Evolutionary conservation across 1,139 yeast genomes (phyloP), one percentile per base, ranked within the genome.

Genomic region (Pichia sp.): DNA sequence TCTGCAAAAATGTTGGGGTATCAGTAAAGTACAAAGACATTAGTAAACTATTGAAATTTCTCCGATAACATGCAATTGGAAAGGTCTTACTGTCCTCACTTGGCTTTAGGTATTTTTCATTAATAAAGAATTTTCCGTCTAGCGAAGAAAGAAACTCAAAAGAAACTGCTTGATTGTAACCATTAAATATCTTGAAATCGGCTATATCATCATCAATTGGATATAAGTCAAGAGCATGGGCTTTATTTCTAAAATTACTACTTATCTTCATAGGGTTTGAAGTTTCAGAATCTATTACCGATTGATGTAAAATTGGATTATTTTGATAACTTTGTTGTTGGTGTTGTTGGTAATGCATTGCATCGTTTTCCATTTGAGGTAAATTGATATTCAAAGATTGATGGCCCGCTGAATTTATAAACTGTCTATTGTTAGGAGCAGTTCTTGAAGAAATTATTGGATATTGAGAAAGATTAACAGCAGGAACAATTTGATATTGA

Each of bases 51-150:
- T 48, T 53, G 35, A 35, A 55, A 34, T 60, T 60, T 37, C 63
- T 46, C 40, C 62, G 45, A 40, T 58, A 60, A 40, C 62, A 58
- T 0, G 57, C 52, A 16, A 60, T 49, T 1, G 57, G 58, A 9
- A 43, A 31, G 3, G 36, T 45, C 4, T 40, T 42, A 11, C 39
- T 27, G 4, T 30, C 37, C 6, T 36, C 35, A 16, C 39, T 41
- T 9, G 29, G 29, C 16, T 37, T 35, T 7, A 50, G 20, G 29
- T 46, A 46, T 30, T 42, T 48, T 23, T 45, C 47, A 39, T 54
- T 53, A 31, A 47, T 40, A 29, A 41, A 54, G 36, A 59, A 57
- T 34, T 55, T 52, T 2, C 62, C 63, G 29, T 51, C 57, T 6
- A 59, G 37, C 2, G 50, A 42, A 6, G 57, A 52, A 4, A 35